A percentile compares a stretch with the other conserved stretches of the same genome.
Conservation (phyloP, 2,329 filamentous ascomycete genomes). For the Pestalotiopsis sp. region DNA sequence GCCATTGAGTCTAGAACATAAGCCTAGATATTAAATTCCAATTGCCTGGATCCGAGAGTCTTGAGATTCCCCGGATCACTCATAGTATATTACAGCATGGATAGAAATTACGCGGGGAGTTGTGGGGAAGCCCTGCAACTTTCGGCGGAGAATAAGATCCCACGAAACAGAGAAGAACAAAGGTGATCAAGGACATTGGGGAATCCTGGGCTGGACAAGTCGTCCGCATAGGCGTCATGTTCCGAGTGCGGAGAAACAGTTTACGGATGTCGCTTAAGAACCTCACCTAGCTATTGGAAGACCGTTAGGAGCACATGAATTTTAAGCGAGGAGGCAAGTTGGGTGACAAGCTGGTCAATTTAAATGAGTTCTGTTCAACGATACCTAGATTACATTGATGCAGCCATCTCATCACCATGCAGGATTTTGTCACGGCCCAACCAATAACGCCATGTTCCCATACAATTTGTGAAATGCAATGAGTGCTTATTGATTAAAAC, state of each 20-base stretch:
- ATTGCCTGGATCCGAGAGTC: neutral
- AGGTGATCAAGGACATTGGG: neutral
- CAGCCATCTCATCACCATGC: neutral
- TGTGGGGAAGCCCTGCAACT: constrained; percentile 1
- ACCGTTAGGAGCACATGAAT: neutral
- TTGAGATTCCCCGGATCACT: constrained; percentile 3
- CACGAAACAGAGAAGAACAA: constrained; percentile 11
- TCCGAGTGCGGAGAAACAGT: neutral
- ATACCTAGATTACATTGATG: neutral
- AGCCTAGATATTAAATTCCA: neutral
- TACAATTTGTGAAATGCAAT: neutral
- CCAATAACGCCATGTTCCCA: neutral
- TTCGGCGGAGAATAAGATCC: constrained; percentile 10
- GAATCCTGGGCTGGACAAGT: neutral
- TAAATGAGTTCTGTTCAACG: neutral
- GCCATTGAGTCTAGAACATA: neutral
- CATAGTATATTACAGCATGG: neutral
- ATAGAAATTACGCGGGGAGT: constrained; percentile 4
- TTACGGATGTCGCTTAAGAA: neutral
- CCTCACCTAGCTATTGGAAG: neutral
- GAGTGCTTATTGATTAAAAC: neutral
- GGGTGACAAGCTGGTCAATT: neutral
- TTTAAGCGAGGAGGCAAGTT: neutral
- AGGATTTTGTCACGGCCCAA: neutral
- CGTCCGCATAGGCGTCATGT: neutral